phyloP scores from a whole-genome alignment of 371 early-diverging fungal species.

The Mucor irregularis region DNA sequence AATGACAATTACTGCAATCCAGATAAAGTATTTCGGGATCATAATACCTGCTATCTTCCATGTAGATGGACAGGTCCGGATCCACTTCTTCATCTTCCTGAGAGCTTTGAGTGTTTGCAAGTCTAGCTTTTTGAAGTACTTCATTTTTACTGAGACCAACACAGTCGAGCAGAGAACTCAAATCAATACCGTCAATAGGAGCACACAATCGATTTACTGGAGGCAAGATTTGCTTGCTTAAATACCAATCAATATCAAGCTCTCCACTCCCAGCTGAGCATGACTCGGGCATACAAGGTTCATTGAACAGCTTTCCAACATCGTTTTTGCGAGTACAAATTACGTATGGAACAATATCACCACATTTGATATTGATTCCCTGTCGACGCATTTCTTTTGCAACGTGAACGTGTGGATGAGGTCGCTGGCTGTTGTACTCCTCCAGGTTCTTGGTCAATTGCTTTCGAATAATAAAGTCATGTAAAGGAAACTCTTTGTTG shows the following conservation, averaged over 20 bases:
- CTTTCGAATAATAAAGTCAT: slow-evolving; percentile 90
- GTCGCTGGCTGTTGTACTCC: slow-evolving; percentile 76
- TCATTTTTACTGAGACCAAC: too few species aligned
- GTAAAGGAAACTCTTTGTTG: slow-evolving; percentile 56
- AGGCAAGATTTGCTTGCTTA: slow-evolving; percentile 91
- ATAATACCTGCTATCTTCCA: too few species aligned
- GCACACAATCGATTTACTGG: slow-evolving; percentile 81
- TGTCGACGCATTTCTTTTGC: slow-evolving; percentile 78
- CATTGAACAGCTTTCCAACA: not conserved
- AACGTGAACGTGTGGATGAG: slow-evolving; percentile 93
- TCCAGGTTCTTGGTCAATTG: slow-evolving; percentile 87
- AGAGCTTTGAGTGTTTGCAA: too few species aligned
- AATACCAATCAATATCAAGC: slow-evolving; percentile 94
- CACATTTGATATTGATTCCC: slow-evolving; percentile 70
- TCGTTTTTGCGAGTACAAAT: slow-evolving; percentile 70
- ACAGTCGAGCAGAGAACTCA: slow-evolving; percentile 65
- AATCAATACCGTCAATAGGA: slow-evolving; percentile 79
- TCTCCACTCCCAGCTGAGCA: too few species aligned
- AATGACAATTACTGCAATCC: too few species aligned
- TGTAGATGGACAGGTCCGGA: too few species aligned
- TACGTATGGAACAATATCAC: slow-evolving; percentile 94
- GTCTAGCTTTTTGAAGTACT: too few species aligned
- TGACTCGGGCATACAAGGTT: slow-evolving; percentile 8
- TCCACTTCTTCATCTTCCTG: too few species aligned
- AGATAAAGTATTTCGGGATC: too few species aligned